Evolutionary conservation across 208 protist species (phyloP).

Genomic region (Acanthamoeba triangularis): DNA sequence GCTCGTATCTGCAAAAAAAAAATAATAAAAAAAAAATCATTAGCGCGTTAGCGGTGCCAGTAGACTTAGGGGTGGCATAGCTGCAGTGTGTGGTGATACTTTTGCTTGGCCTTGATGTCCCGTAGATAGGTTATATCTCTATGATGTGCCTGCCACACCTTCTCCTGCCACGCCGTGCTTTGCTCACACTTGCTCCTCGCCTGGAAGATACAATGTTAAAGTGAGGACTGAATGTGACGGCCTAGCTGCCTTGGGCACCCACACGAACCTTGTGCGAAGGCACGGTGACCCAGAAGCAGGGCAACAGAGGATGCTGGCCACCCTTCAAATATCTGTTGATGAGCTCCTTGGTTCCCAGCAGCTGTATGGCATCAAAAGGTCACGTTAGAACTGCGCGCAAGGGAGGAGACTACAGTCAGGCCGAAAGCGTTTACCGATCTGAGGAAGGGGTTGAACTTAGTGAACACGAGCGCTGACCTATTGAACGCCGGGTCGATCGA

Average conservation of each 20-base stretch:
- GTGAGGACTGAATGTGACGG: neutral
- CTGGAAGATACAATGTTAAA: neutral
- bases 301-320: conserved; percentile 36
- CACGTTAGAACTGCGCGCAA: neutral
- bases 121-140: neutral
- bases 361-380: neutral
- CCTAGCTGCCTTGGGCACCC: neutral
- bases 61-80: neutral
- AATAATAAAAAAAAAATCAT: neutral
- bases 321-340: conserved; percentile 66
- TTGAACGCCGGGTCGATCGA: conserved; percentile 56
- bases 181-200: conserved; percentile 22
- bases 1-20: neutral
- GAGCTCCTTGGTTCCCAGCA: conserved; percentile 50
- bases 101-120: conserved; percentile 36
- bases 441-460: conserved; percentile 31
- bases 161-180: conserved; percentile 18
- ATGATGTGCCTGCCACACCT: conserved; percentile 60
- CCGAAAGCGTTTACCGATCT: neutral
- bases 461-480: conserved; percentile 25
- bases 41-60: neutral
- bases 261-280: conserved; percentile 39
- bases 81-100: neutral
- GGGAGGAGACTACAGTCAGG: neutral
- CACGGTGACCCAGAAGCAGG: conserved; percentile 71